A percentile compares a stretch with the other conserved stretches of the same genome.
phyloP scores from a whole-genome alignment of 768 basidiomycete species.

The Rhizopogon rudus region DNA sequence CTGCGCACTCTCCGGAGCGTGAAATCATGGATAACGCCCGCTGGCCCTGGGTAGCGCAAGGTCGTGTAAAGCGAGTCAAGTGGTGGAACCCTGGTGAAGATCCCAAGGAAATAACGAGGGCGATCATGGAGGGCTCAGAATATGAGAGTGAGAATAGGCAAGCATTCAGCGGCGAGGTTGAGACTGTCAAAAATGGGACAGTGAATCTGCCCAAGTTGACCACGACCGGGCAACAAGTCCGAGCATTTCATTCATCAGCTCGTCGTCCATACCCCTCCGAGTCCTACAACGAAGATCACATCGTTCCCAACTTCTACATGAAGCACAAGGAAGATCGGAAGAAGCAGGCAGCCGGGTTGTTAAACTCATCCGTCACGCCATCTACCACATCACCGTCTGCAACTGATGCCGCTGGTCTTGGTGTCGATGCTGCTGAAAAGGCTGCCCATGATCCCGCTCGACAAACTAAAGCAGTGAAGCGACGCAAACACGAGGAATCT shows the following conservation, averaged over 20 bases:
- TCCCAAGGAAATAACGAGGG: slow-evolving; percentile 11
- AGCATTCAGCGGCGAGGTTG: not conserved
- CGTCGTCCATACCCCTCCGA: slow-evolving; percentile 11
- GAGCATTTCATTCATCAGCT: slow-evolving; percentile 21
- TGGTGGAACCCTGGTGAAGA: slow-evolving; percentile 28
- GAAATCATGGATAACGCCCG: slow-evolving; percentile 34
- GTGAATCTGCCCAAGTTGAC: not conserved
- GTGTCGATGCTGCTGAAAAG: not conserved
- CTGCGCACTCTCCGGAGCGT: slow-evolving; percentile 6
- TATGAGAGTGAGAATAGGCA: not conserved
- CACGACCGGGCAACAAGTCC: slow-evolving; percentile 9
- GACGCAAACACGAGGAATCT: slow-evolving; percentile 3
- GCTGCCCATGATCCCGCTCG: slow-evolving; percentile 1
- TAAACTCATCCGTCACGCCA: not conserved
- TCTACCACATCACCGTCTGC: not conserved
- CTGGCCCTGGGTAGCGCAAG: slow-evolving; percentile 28
- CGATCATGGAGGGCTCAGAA: slow-evolving; percentile 1
- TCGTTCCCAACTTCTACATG: slow-evolving; percentile 23
- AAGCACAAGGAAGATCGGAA: slow-evolving; percentile 19
- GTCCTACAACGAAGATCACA: slow-evolving; percentile 19
- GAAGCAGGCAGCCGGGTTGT: not conserved
- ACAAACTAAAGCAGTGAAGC: not conserved
- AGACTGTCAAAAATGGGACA: not conserved
- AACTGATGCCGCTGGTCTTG: slow-evolving; percentile 8
- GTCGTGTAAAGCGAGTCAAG: slow-evolving; percentile 5